A percentile compares a stretch with the other conserved stretches of the same genome.
Conservation (phyloP, 352 stramenopile species). For the Plasmopara muralis region DNA sequence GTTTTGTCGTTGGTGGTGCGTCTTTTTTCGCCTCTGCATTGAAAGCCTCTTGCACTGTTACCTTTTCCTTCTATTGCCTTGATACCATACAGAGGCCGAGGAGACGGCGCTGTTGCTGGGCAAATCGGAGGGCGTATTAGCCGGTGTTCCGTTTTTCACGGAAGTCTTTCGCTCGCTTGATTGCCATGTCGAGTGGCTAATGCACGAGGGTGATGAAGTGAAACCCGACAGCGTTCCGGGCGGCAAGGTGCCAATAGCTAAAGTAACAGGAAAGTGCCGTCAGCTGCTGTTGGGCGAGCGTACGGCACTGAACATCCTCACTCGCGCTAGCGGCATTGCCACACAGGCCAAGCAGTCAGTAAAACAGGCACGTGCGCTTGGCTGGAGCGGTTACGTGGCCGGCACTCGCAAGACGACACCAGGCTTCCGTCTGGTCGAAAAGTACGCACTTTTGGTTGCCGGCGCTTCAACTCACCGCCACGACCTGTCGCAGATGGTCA, state of each 20-base stretch:
- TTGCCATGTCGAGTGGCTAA: conserved; percentile 90
- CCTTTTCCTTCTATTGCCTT: conserved; percentile 4
- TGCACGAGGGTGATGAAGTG: conserved; percentile 62
- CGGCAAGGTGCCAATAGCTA: conserved; percentile 89
- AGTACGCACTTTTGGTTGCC: conserved; percentile 97
- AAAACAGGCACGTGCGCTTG: conserved; percentile 50
- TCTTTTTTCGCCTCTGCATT: background rate
- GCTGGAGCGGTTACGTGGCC: conserved; percentile 92
- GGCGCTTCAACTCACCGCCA: conserved; percentile 92
- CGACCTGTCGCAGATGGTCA: conserved; percentile 99
- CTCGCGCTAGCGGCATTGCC: conserved; percentile 93
- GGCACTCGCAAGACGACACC: conserved; percentile 98
- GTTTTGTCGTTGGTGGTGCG: conserved; percentile 92
- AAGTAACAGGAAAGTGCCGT: conserved; percentile 90
- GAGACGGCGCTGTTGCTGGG: conserved; percentile 82
- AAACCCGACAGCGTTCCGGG: conserved; percentile 29
- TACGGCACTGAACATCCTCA: conserved; percentile 96
- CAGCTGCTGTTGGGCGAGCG: conserved; percentile 94
- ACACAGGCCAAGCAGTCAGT: conserved; percentile 76
- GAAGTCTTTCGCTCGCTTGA: conserved; percentile 89
- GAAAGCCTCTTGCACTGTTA: background rate
- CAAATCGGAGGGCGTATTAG: conserved; percentile 93
- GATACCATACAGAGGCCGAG: conserved; percentile 38
- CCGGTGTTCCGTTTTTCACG: conserved; percentile 94
- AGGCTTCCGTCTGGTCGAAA: conserved; percentile 97